A percentile compares a stretch with the other conserved stretches of the same genome.
phyloP scores from a whole-genome alignment of 169 alveolate genomes.

The Cryptosporidium andersoni region DNA sequence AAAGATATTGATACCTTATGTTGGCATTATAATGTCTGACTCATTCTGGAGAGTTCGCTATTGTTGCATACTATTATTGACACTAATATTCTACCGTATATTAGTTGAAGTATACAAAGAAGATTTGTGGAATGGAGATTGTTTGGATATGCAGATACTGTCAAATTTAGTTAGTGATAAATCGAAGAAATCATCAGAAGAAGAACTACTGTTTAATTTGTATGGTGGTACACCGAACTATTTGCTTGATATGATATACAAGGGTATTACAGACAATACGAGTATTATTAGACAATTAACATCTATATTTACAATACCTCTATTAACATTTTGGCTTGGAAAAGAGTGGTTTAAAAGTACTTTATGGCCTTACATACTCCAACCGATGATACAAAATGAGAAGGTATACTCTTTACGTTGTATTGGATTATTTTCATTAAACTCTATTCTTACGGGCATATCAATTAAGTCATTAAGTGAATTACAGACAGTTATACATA shows the following conservation, averaged over 20 bases:
- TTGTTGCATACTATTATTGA: constrained; percentile 22
- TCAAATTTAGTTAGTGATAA: background rate
- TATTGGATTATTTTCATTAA: constrained; percentile 20
- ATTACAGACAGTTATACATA: background rate
- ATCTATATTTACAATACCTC: constrained; percentile 25
- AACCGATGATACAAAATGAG: constrained; percentile 20
- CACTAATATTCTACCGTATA: constrained; percentile 3
- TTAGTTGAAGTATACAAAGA: constrained; percentile 6
- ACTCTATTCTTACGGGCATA: constrained; percentile 3
- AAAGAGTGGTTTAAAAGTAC: constrained; percentile 14
- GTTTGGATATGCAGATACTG: background rate
- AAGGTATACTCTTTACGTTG: constrained; percentile 7
- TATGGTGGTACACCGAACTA: background rate
- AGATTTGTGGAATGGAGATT: constrained; percentile 27
- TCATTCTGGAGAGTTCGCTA: constrained; percentile 63
- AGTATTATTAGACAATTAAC: constrained; percentile 51
- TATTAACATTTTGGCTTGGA: constrained; percentile 39
- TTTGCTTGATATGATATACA: constrained; percentile 10
- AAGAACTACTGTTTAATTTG: background rate
- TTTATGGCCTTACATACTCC: constrained; percentile 12
- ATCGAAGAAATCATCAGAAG: background rate
- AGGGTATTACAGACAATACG: constrained; percentile 3
- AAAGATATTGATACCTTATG: constrained; percentile 10
- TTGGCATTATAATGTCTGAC: constrained; percentile 5
- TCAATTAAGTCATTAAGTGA: constrained; percentile 16